Percentiles rank a stretch among this genome's conserved stretches.
These are phyloP conservation scores for Neocucurbitaria cava DNA, from an alignment of 2,329 filamentous ascomycete genomes.

Conservation along the genomic window DNA sequence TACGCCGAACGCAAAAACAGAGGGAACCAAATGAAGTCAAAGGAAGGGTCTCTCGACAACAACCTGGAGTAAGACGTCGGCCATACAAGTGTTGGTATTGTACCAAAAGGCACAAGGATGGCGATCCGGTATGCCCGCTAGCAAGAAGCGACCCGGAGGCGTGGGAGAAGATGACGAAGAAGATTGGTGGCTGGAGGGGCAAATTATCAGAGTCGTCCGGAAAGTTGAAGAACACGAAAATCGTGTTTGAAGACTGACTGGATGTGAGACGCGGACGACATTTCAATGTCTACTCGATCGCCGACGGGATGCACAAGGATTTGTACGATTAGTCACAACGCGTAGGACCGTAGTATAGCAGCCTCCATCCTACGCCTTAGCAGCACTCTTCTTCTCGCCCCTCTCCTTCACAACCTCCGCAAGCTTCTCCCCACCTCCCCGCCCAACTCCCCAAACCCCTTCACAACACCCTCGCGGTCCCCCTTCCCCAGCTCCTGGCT, in stretches of 20 bases:
- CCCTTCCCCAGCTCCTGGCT: conserved; percentile 28
- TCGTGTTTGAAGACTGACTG: conserved; percentile 12
- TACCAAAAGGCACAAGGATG: conserved; percentile 13
- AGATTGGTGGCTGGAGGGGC: not conserved
- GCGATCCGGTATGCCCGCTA: conserved; percentile 14
- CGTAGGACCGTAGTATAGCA: not conserved
- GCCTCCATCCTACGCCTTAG: not conserved
- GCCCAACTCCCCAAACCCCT: conserved; percentile 60
- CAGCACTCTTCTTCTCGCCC: conserved; percentile 6
- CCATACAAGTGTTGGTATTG: conserved; percentile 21
- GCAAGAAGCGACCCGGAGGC: not conserved
- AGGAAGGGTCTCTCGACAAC: too few species aligned
- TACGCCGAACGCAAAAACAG: not conserved
- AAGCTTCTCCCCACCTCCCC: conserved; percentile 44
- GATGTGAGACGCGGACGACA: not conserved
- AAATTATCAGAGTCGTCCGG: not conserved
- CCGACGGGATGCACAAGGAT: not conserved
- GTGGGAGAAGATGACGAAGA: conserved; percentile 16
- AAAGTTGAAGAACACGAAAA: conserved; percentile 1
- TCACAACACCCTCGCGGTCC: conserved; percentile 58
- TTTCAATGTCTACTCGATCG: not conserved
- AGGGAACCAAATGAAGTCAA: not conserved
- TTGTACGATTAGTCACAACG: not conserved
- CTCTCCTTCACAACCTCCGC: conserved; percentile 44
- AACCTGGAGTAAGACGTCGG: not conserved